Base-by-base conservation (phyloP, 2,329 filamentous ascomycete genomes). In the Aspergillus quadrilineatus region DNA sequence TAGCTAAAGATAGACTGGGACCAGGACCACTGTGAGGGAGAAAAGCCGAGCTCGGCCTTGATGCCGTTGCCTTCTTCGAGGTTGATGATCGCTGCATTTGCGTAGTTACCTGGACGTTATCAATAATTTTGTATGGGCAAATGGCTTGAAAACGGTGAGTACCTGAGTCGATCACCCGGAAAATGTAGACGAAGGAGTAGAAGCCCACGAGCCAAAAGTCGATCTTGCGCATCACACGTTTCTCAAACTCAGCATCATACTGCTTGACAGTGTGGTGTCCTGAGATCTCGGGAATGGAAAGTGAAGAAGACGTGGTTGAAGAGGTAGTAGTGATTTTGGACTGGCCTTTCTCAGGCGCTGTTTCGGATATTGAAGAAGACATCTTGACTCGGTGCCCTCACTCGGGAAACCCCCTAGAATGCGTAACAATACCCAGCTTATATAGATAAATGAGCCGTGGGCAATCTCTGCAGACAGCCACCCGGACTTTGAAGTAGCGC, bases 11-110 rank as follows among this genome's bases (percentile, higher is more conserved):
- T 75, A 9, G 72, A 75, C 22, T 69, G 61, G 0, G 70, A 71
- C 74, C 74, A 76, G 1, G 74, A 63, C 74, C 74, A 76, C 56
- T 75, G 66, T 0, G 63, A 64, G 1, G 70, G 48, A 34, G 48
- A 65, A 9, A 75, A 60, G 26, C 65, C 54, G 3, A 76, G 70
- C 53, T 75, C 65, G 55, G 70, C 70, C 55, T 76, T 76, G 58
- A 76, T 75, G 26, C 71, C 71, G 3, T 71, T 73, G 17, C 73
- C 73, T 26, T 67, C 59, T 60, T 75, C 74, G 22, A 75, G 66
- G 50, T 75, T 75, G 65, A 75, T 75, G 49, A 76, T 76, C 9
- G 74, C 73, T 1, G 74, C 71, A 26, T 75, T 76, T 12, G 73
- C 68, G 57, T 74, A 74, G 55, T 76, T 76, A 44, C 64, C 22